These are phyloP conservation scores for Haplographium delicatum DNA, from an alignment of 495 filamentous ascomycete genomes.

Conservation along the genomic window DNA sequence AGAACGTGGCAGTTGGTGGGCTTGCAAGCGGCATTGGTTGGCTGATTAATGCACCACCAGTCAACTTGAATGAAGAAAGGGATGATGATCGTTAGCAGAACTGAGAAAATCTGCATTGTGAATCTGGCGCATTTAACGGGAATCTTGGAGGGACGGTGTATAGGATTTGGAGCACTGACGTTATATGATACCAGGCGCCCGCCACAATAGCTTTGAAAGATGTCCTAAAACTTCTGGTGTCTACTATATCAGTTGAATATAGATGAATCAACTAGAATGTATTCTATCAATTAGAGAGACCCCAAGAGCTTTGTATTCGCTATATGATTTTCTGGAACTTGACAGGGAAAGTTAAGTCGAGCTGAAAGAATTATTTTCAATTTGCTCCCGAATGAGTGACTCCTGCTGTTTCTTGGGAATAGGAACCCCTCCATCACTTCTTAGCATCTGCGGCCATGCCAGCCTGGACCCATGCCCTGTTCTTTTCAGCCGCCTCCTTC, in stretches of 20 bases:
- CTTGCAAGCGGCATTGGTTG: conserved; percentile 81
- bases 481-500: conserved; percentile 46
- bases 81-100: neutral
- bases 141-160: conserved; percentile 3
- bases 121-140: conserved; percentile 10
- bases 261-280: too few relatives aligned
- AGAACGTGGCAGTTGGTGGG: conserved; percentile 65
- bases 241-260: too few relatives aligned
- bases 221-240: too few relatives aligned
- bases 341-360: neutral
- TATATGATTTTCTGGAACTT: neutral
- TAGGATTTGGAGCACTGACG: neutral
- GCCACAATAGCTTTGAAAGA: too few relatives aligned
- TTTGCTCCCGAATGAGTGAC: neutral
- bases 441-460: conserved; percentile 55
- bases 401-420: neutral
- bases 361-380: neutral
- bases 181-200: neutral
- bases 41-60: conserved; percentile 71
- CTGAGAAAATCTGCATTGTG: neutral
- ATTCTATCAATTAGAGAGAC: too few relatives aligned
- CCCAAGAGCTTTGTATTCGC: too few relatives aligned
- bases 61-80: conserved; percentile 17
- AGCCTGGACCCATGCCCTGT: conserved; percentile 55
- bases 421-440: conserved; percentile 13